Base-by-base conservation (phyloP, 805 yeast genomes). In the Wickerhamomyces chaumierensis region DNA sequence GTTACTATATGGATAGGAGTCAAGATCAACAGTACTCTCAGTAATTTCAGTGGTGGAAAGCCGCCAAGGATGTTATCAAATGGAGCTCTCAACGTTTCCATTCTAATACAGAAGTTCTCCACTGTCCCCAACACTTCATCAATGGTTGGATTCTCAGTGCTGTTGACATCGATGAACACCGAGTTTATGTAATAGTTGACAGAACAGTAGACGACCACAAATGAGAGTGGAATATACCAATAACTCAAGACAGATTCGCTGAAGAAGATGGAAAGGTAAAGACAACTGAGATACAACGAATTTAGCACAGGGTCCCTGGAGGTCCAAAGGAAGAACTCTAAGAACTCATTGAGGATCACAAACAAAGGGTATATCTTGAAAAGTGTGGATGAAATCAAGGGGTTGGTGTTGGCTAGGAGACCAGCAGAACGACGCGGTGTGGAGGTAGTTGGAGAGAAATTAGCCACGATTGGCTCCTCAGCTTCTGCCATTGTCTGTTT, bases 281-380 rank as follows among this genome's bases (percentile, higher is more conserved):
- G 60, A 7, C 49, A 37, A 7, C 58, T 60, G 38, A 67, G 57
- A n/a, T 65, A 39, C 6, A 69, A 44, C 27, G 68, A 58, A 42
- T 67, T 68, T 40, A 45, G 36, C 5, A 62, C 64, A 3, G 65
- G 50, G 39, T 69, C 73, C 8, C 61, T 66, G 38, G 64, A 61
- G 1, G 72, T 66, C 75, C 75, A 69, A 1, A 73, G 65, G 32
- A 66, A 45, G 14, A 66, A 52, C 43, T 66, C 73, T 20, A 69
- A 49, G 12, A 58, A 47, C 36, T 57, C 54, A 48, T 69, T 73
- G 18, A 63, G 52, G 23, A 69, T 51, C 12, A 69, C 55, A 21
- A 69, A 49, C 43, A 68, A 61, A 1, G 75, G 73, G 44, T 68
- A 69, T 25, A 65, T 58, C 41, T 62, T 61, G 16, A 69, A 60